Evolutionary conservation across 495 filamentous ascomycete species (phyloP).

Genomic region (Friedmanniomyces simplex): DNA sequence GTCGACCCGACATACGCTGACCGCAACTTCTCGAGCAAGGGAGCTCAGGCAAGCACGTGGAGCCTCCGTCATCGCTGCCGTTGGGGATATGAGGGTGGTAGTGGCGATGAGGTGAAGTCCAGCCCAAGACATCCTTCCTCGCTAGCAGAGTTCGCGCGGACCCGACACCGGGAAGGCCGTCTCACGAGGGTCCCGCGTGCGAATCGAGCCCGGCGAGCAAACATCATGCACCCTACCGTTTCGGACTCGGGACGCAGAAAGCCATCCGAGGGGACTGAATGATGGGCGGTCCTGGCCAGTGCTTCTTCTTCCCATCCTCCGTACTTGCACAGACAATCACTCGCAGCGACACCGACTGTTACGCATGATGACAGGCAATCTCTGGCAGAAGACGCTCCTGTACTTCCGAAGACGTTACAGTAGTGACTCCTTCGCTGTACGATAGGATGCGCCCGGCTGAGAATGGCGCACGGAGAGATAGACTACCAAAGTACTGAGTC

Average conservation of each 20-base stretch:
- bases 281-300: background rate
- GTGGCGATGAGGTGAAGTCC: background rate
- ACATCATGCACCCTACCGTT: background rate
- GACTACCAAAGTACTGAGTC: too few relatives aligned
- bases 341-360: too few relatives aligned
- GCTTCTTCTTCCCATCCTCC: background rate
- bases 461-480: too few relatives aligned
- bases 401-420: too few relatives aligned
- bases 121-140: background rate
- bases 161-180: background rate
- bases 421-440: too few relatives aligned
- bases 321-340: too few relatives aligned
- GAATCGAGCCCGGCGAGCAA: background rate
- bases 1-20: background rate
- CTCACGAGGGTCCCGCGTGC: background rate
- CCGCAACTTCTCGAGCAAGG: background rate
- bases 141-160: background rate
- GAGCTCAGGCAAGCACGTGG: background rate
- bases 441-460: too few relatives aligned
- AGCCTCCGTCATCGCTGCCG: background rate
- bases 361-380: too few relatives aligned
- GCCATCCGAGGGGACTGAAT: background rate
- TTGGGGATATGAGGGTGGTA: background rate
- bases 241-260: background rate
- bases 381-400: too few relatives aligned